A percentile compares a stretch with the other conserved stretches of the same genome.
These are phyloP conservation scores for Letharia columbiana DNA, from an alignment of 495 filamentous ascomycete genomes.

Conservation along the genomic window DNA sequence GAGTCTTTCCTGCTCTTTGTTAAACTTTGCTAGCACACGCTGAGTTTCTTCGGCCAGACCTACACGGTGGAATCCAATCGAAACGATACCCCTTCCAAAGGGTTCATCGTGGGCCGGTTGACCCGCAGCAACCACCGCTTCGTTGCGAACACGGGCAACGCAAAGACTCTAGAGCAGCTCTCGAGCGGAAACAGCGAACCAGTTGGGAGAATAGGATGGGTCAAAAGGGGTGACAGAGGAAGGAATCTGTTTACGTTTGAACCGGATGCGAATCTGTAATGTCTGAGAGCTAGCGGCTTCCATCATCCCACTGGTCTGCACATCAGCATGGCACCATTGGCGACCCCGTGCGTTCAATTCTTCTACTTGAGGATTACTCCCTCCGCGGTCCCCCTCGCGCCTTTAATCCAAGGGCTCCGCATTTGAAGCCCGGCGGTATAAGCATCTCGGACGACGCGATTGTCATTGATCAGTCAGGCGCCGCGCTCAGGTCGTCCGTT, in stretches of 20 bases:
- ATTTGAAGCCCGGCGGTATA: no score
- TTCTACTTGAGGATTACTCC: no score
- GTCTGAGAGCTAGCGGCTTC: no score
- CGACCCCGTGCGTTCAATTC: no score
- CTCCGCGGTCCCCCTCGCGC: no score
- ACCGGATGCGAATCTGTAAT: constrained; percentile 6
- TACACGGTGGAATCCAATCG: constrained; percentile 47
- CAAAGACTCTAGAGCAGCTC: constrained; percentile 31
- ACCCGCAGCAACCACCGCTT: constrained; percentile 37
- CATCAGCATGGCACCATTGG: no score
- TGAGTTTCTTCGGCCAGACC: constrained; percentile 33
- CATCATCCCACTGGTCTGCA: no score
- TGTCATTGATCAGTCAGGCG: no score
- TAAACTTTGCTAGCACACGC: neutral
- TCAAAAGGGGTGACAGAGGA: neutral
- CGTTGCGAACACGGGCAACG: constrained; percentile 42
- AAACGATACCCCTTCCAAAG: constrained; percentile 35
- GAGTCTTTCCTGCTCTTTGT: constrained; percentile 15
- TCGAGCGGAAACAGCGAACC: constrained; percentile 31
- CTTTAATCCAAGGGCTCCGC: no score
- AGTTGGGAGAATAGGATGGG: constrained; percentile 20
- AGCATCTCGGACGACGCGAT: no score
- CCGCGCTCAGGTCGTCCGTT: no score
- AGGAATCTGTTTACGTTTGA: constrained; percentile 38
- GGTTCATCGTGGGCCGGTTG: constrained; percentile 43